A percentile compares a stretch with the other conserved stretches of the same genome.
These are phyloP conservation scores for Brassica napus DNA, from an alignment of 345 rosid species.

Conservation along the genomic window DNA sequence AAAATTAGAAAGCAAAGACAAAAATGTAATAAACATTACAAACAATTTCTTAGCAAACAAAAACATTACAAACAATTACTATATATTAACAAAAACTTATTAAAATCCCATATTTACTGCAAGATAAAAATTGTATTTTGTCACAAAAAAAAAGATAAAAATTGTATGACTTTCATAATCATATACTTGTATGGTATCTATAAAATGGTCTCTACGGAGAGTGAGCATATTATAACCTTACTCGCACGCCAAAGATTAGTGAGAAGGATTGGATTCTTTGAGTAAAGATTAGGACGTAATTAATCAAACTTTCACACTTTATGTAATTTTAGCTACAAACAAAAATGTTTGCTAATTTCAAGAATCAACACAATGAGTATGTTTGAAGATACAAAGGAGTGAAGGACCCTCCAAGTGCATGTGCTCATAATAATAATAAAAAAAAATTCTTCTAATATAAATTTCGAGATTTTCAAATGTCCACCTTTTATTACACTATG, in stretches of 20 bases:
- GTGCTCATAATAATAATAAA: constrained; percentile 32
- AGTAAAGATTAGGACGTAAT: constrained; percentile 33
- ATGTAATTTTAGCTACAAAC: neutral
- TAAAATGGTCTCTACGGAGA: neutral
- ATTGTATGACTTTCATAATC: neutral
- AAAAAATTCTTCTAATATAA: constrained; percentile 28
- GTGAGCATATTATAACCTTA: constrained; percentile 1
- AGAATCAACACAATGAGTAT: constrained; percentile 59
- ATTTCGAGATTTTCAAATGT: constrained; percentile 39
- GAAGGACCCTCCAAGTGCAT: constrained; percentile 52
- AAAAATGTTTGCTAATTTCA: constrained; percentile 30
- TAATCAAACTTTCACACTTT: constrained; percentile 1
- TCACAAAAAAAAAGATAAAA: neutral
- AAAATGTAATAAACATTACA: neutral
- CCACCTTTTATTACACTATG: constrained; percentile 27
- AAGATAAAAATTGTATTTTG: neutral
- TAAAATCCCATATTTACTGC: neutral
- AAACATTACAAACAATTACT: too few relatives aligned
- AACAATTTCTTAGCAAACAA: neutral
- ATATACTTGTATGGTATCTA: neutral
- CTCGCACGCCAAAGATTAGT: constrained; percentile 23
- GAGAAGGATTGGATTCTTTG: constrained; percentile 42
- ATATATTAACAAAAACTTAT: neutral
- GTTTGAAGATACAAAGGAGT: constrained; percentile 51
- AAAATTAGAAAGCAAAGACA: neutral